Evolutionary conservation across 2,329 filamentous ascomycete genomes (phyloP).

Genomic region (Seiridium cupressi): DNA sequence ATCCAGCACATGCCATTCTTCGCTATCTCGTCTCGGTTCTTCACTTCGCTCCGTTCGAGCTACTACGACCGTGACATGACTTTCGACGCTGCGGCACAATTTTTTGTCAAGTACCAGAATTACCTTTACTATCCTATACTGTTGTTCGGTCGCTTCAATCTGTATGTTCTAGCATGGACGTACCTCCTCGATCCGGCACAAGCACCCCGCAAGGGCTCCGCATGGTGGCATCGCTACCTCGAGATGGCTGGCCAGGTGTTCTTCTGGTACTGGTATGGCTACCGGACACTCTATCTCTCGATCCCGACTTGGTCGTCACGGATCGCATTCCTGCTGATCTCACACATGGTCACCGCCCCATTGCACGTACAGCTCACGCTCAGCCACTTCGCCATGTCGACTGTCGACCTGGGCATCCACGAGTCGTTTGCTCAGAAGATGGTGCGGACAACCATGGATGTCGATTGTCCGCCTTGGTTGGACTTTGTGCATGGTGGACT

Average conservation of each 20-base stretch:
- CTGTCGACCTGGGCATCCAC: constrained; percentile 74
- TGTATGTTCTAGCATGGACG: constrained; percentile 81
- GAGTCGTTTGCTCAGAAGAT: constrained; percentile 91
- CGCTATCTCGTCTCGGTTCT: constrained; percentile 78
- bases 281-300: constrained; percentile 68
- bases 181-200: constrained; percentile 65
- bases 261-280: constrained; percentile 88
- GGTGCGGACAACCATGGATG: constrained; percentile 90
- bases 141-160: constrained; percentile 79
- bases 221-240: constrained; percentile 81
- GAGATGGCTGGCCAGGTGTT: constrained; percentile 73
- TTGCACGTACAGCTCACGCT: constrained; percentile 88
- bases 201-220: constrained; percentile 71
- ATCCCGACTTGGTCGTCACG: constrained; percentile 69
- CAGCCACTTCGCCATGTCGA: constrained; percentile 95
- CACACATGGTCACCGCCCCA: constrained; percentile 76
- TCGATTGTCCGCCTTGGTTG: constrained; percentile 83
- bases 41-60: constrained; percentile 70
- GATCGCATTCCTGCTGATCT: constrained; percentile 73
- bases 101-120: constrained; percentile 71
- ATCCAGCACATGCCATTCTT: constrained; percentile 91
- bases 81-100: constrained; percentile 71
- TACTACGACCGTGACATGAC: constrained; percentile 81
- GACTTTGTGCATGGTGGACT: constrained; percentile 87
- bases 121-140: constrained; percentile 83